phyloP scores from a whole-genome alignment of 768 basidiomycete genomes.

The Favolaschia claudopus region DNA sequence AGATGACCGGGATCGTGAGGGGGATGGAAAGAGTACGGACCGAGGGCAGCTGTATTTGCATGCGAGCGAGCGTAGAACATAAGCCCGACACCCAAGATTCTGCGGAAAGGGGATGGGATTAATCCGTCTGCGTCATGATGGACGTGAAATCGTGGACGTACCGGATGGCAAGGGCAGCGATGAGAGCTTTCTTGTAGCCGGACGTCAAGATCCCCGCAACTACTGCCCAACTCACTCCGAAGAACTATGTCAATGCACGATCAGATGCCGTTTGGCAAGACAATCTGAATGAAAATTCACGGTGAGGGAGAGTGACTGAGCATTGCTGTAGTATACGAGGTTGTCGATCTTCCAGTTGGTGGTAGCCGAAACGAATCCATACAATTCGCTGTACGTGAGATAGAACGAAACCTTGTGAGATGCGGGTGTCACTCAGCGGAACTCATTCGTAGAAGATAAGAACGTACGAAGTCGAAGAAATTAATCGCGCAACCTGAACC shows the following conservation, averaged over 20 bases:
- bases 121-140: background rate
- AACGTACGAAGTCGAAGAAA: constrained; percentile 54
- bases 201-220: constrained; percentile 46
- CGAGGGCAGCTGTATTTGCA: constrained; percentile 41
- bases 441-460: background rate
- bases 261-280: background rate
- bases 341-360: constrained; percentile 26
- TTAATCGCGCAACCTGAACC: constrained; percentile 52
- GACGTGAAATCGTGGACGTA: constrained; percentile 28
- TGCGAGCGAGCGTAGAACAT: constrained; percentile 61
- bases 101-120: background rate
- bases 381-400: constrained; percentile 64
- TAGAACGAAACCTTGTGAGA: constrained; percentile 47
- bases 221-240: constrained; percentile 57
- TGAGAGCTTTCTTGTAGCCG: constrained; percentile 42
- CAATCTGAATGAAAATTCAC: background rate
- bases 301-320: constrained; percentile 25
- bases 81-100: constrained; percentile 47
- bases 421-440: no score
- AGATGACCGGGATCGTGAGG: background rate
- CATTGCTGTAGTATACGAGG: constrained; percentile 26
- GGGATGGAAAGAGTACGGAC: background rate
- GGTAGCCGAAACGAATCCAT: constrained; percentile 52
- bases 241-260: constrained; percentile 43
- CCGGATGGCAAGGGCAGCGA: constrained; percentile 54